Evolutionary conservation across 2,329 filamentous ascomycete species (phyloP).

Genomic region (Colletotrichum gigasporum): DNA sequence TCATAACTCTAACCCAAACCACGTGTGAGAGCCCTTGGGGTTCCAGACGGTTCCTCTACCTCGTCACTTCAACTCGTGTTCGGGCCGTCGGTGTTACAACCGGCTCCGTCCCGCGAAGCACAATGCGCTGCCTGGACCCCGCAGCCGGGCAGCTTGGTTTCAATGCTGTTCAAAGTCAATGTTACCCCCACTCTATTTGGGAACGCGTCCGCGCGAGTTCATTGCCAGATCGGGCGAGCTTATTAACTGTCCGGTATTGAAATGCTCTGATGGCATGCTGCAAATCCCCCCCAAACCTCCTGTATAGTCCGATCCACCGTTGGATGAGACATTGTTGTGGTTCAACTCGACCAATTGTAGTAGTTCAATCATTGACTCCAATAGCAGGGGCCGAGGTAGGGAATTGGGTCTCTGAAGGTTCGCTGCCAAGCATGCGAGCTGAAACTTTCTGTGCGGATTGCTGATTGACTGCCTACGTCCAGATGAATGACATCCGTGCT

Average conservation of each 20-base stretch:
- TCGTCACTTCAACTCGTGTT: slow-evolving; percentile 4
- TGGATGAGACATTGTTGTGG: no score
- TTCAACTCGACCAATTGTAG: no score
- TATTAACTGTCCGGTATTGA: no score
- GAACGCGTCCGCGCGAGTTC: slow-evolving; percentile 19
- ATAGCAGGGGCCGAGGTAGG: no score
- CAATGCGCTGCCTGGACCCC: background rate
- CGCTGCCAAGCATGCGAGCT: background rate
- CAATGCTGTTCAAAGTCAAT: slow-evolving; percentile 1
- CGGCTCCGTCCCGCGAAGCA: background rate
- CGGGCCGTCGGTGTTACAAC: background rate
- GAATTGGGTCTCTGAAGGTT: no score
- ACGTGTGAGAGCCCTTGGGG: background rate
- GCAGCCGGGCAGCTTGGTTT: background rate
- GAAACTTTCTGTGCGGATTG: background rate
- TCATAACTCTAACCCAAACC: background rate
- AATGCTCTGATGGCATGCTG: no score
- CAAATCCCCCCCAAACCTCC: no score
- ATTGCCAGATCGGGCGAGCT: background rate
- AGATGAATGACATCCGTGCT: background rate
- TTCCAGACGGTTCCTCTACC: background rate
- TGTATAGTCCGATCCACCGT: no score
- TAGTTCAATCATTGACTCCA: no score
- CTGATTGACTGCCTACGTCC: background rate
- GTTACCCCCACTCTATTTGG: background rate